These are phyloP conservation scores for Myotisia sp. DNA, from an alignment of 2,329 filamentous ascomycete genomes.

Conservation along the genomic window DNA sequence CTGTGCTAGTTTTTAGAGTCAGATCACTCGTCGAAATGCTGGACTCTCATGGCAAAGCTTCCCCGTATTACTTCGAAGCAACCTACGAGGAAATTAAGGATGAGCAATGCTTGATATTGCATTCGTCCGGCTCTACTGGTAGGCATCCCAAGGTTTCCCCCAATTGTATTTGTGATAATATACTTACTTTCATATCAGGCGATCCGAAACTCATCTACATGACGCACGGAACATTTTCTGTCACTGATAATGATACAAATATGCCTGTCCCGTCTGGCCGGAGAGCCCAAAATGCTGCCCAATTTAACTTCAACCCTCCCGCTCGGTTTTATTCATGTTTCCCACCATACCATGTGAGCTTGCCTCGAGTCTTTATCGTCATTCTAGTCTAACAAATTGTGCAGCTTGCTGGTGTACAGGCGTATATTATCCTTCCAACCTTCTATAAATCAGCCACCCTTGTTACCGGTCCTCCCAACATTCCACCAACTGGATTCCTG, in stretches of 20 bases:
- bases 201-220: constrained; percentile 1
- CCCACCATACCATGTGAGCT: constrained; percentile 1
- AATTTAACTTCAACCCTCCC: not conserved
- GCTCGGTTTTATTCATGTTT: constrained; percentile 1
- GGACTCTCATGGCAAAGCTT: not conserved
- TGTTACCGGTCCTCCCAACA: not conserved
- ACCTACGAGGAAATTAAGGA: not conserved
- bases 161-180: not conserved
- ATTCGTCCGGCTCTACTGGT: constrained; percentile 1
- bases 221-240: constrained; percentile 1
- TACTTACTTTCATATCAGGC: not conserved
- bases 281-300: constrained; percentile 1
- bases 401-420: constrained; percentile 1
- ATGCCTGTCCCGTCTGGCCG: constrained; percentile 1
- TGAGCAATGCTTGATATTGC: constrained; percentile 1
- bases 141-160: not conserved
- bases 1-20: not conserved
- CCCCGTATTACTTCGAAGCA: not conserved
- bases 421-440: not conserved
- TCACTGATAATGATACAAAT: constrained; percentile 1
- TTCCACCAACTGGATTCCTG: not conserved
- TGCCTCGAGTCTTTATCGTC: not conserved
- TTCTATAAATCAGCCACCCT: constrained; percentile 1
- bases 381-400: not conserved
- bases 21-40: not conserved